Base-by-base conservation (phyloP, 2,329 filamentous ascomycete species). In the Aspergillus piperis region DNA sequence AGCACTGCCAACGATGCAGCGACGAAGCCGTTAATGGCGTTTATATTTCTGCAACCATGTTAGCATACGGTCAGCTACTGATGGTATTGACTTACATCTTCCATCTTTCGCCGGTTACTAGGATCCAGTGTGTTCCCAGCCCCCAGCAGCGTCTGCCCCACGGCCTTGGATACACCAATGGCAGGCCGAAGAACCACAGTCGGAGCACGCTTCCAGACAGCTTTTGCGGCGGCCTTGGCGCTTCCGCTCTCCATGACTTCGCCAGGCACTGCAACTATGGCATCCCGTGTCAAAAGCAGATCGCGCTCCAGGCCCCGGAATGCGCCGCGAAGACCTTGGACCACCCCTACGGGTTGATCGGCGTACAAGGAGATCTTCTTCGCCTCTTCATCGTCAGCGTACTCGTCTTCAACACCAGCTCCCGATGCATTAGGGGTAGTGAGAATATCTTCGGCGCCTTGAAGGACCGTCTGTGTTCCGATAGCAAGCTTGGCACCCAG, bases 401-500 rank as follows among this genome's bases (percentile, higher is more conserved):
- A 84, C 2, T 86, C 86, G 1, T 86, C 86, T 8, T 89, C 88
- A 55, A 81, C 75, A 25, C 79, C 78, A 23, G 75, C 75, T 52
- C 77, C 76, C 15, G 65, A 62, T 19, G 57, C 71, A 49, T 54
- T 66, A 50, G 65, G 73, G 51, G 71, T 71, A 54, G 66, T 77
- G 41, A 97, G 82, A 63, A 97, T 83, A 17, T 86, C 90, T 75
- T 99, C 96, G 0, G 93, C 92, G 17, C 90, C 90, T 71, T 96
- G 90, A 1, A 99, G 84, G 15, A 93, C 87, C n/a, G 90, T 95
- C 71, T 98, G 95, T 3, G 96, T 96, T 36, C 95, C 95, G 53
- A 98, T 91, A 0, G 94, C 94, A 54, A 98, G 82, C 76, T 97
- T 98, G 49, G 95, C 95, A 11, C 95, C 94, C 0, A 99, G 82